phyloP scores from a whole-genome alignment of 768 basidiomycete genomes.

The Lentinula edodes region DNA sequence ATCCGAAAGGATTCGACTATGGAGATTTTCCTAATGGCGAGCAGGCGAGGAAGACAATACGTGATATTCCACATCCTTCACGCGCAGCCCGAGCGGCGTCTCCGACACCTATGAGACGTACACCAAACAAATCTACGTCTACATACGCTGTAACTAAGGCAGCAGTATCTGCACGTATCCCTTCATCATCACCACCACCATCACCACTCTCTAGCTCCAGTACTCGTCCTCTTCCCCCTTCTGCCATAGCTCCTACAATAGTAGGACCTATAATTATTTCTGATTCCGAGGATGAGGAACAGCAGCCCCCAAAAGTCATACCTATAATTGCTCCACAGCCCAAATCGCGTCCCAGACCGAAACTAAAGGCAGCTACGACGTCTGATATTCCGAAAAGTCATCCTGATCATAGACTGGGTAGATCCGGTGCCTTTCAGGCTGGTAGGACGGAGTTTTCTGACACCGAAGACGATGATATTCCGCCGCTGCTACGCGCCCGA shows the following conservation, averaged over 20 bases:
- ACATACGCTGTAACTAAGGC: neutral
- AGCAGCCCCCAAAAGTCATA: neutral
- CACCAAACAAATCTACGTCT: neutral
- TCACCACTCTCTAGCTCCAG: neutral
- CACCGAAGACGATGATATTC: neutral
- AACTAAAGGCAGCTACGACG: neutral
- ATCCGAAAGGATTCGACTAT: neutral
- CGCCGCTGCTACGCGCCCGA: neutral
- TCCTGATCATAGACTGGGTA: neutral
- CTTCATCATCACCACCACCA: neutral
- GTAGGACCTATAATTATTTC: neutral
- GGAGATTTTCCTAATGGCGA: neutral
- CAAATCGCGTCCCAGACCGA: neutral
- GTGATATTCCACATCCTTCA: conserved; percentile 6
- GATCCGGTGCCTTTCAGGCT: neutral
- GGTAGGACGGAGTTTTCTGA: neutral
- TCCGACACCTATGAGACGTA: conserved; percentile 1
- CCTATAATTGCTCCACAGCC: neutral
- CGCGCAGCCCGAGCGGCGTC: neutral
- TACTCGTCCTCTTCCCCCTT: neutral
- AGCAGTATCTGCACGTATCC: neutral
- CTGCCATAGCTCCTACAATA: neutral
- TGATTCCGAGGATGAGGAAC: neutral
- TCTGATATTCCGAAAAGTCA: neutral
- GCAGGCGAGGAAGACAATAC: neutral